Percentiles rank a stretch among this genome's conserved stretches.
Evolutionary conservation across 805 yeast species (phyloP).

Genomic region (Isabelozyma pseudorhagii): DNA sequence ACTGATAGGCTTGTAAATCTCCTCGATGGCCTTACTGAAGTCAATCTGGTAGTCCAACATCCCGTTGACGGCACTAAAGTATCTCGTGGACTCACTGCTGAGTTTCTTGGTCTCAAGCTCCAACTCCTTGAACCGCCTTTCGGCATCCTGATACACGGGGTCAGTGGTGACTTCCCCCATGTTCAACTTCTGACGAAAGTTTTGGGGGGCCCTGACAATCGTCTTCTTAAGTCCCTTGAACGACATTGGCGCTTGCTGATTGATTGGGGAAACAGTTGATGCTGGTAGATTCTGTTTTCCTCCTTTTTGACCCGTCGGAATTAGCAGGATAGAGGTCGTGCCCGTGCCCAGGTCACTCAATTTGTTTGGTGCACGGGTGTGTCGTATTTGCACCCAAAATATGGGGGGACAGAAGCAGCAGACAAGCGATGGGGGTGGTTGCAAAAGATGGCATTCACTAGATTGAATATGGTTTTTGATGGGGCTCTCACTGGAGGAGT

Average conservation of each 20-base stretch:
- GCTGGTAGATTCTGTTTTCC: neutral
- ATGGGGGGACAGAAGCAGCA: neutral
- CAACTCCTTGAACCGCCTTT: constrained; percentile 89
- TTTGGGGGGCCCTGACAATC: constrained; percentile 85
- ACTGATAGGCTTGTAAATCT: constrained; percentile 91
- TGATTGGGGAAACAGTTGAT: neutral
- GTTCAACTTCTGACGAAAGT: constrained; percentile 83
- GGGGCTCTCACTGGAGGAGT: too few relatives aligned
- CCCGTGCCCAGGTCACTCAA: neutral
- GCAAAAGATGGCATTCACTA: neutral
- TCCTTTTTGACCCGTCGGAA: neutral
- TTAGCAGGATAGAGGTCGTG: neutral
- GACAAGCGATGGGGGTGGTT: neutral
- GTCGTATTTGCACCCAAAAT: neutral
- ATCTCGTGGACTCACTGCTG: constrained; percentile 85
- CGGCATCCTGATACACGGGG: constrained; percentile 92
- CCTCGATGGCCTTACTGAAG: constrained; percentile 93
- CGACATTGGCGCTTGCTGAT: constrained; percentile 50
- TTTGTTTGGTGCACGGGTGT: neutral
- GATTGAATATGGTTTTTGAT: neutral
- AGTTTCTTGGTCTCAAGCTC: constrained; percentile 87
- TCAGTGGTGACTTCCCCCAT: constrained; percentile 68
- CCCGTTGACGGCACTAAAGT: constrained; percentile 87
- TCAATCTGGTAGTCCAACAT: constrained; percentile 93
- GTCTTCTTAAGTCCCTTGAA: constrained; percentile 85